Evolutionary conservation across 164 flowering plant species (phyloP).

Genomic region (Annona cherimola): DNA sequence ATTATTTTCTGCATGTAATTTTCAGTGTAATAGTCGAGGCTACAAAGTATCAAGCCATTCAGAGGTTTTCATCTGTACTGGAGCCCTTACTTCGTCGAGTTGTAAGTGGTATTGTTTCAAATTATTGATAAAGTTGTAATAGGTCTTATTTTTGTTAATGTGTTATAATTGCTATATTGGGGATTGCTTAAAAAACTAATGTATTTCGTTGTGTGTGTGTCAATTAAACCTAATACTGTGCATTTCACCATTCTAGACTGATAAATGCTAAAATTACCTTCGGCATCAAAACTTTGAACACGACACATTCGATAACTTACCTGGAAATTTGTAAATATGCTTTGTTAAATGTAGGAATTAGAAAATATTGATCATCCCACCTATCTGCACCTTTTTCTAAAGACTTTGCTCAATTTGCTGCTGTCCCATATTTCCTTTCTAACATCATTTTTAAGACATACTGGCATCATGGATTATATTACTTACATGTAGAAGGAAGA

Average conservation of each 20-base stretch:
- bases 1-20: conserved; percentile 9
- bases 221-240: no score
- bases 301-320: background rate
- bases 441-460: background rate
- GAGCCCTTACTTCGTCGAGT: conserved; percentile 46
- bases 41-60: conserved; percentile 33
- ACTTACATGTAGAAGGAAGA: background rate
- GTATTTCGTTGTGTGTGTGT: no score
- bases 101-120: conserved; percentile 16
- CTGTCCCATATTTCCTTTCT: background rate
- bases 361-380: background rate
- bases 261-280: no score
- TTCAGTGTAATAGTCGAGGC: conserved; percentile 51
- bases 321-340: background rate
- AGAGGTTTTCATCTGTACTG: conserved; percentile 39
- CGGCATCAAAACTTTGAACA: no score
- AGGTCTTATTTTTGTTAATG: background rate
- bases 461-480: background rate
- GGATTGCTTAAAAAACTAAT: background rate
- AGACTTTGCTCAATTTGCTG: background rate
- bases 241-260: no score
- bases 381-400: background rate
- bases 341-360: background rate
- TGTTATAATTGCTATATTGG: background rate
- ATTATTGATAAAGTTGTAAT: background rate